These are phyloP conservation scores for Komagataella populi DNA, from an alignment of 805 yeast species.

Conservation along the genomic window DNA sequence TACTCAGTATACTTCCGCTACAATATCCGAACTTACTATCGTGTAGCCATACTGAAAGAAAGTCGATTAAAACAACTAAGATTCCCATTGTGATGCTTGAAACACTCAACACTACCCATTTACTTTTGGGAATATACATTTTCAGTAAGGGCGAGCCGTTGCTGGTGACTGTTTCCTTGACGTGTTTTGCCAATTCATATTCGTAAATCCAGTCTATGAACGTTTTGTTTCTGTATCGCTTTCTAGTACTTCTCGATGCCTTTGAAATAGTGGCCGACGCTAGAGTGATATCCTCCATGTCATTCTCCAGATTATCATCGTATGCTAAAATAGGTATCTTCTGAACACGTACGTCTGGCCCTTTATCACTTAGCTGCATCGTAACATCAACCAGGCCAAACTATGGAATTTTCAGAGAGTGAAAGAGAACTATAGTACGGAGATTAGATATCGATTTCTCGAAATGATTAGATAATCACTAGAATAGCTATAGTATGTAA, in stretches of 20 bases:
- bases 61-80: constrained; percentile 33
- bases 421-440: not conserved
- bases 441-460: not conserved
- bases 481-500: not conserved
- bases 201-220: constrained; percentile 22
- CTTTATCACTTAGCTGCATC: not conserved
- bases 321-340: not conserved
- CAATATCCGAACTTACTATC: constrained; percentile 44
- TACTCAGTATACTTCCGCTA: constrained; percentile 13
- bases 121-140: constrained; percentile 13
- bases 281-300: not conserved
- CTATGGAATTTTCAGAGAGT: not conserved
- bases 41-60: constrained; percentile 32
- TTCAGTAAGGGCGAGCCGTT: constrained; percentile 5
- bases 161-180: constrained; percentile 2
- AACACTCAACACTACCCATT: constrained; percentile 34
- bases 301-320: not conserved
- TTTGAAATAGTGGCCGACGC: not conserved
- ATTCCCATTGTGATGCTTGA: constrained; percentile 35
- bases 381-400: not conserved
- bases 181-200: constrained; percentile 12
- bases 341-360: not conserved
- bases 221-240: constrained; percentile 6
- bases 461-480: not conserved
- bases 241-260: constrained; percentile 2